A percentile compares a stretch with the other conserved stretches of the same genome.
Evolutionary conservation across 768 basidiomycete genomes (phyloP).

Genomic region (Tulasnella sp.): DNA sequence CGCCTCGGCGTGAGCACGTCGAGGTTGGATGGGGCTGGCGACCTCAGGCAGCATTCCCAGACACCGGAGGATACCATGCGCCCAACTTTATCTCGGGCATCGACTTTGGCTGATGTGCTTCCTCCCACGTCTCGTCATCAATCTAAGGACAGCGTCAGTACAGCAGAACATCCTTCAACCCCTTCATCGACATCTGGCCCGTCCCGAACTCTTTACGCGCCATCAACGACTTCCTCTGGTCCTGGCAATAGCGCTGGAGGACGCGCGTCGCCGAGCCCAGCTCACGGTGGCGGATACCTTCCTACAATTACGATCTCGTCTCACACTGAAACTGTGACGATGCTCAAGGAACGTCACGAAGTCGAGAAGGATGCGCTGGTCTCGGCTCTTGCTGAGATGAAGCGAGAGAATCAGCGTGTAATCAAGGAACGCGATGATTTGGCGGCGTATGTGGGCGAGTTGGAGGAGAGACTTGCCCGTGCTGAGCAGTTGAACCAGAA

Average conservation of each 20-base stretch:
- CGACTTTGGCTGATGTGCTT: neutral
- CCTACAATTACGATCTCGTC: neutral
- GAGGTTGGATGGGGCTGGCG: neutral
- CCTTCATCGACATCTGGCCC: constrained; percentile 8
- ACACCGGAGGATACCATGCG: neutral
- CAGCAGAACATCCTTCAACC: constrained; percentile 2
- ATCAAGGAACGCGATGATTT: neutral
- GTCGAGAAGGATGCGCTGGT: constrained; percentile 15
- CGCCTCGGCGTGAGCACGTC: neutral
- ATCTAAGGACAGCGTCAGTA: neutral
- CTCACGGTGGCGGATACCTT: neutral
- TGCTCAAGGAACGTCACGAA: constrained; percentile 14
- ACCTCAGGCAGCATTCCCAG: neutral
- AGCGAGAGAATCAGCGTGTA: constrained; percentile 8
- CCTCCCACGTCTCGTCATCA: neutral
- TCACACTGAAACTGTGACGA: constrained; percentile 4
- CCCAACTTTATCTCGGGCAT: neutral
- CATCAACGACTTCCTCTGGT: neutral
- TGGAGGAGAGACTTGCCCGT: constrained; percentile 10
- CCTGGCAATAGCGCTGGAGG: neutral
- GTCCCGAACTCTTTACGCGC: constrained; percentile 3
- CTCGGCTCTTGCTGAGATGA: constrained; percentile 6
- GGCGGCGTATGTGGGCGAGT: constrained; percentile 4
- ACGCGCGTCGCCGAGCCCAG: neutral
- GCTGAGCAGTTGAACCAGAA: constrained; percentile 6